Evolutionary conservation across 306 rosid species (phyloP).

Genomic region (Cicer yamashitae): DNA sequence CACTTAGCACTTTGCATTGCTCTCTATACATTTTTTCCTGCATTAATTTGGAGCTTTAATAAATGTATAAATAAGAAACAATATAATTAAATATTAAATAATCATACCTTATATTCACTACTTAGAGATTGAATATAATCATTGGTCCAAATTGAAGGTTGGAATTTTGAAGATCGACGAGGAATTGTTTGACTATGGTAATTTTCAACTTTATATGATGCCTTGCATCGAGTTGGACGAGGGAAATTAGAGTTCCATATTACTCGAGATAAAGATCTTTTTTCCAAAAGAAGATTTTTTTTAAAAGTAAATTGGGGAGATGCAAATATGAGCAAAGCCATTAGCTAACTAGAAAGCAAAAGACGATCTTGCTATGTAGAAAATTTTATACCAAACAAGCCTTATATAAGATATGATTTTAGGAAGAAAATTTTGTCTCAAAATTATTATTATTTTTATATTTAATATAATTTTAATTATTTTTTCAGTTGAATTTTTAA

Average conservation of each 20-base stretch:
- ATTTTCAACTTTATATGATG: background rate
- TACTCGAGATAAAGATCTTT: background rate
- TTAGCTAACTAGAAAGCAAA: background rate
- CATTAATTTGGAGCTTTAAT: background rate
- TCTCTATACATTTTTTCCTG: background rate
- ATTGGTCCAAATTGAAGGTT: slow-evolving; percentile 34
- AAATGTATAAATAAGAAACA: background rate
- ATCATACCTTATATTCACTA: slow-evolving; percentile 18
- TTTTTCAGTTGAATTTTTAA: too few relatives aligned
- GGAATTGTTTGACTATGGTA: background rate
- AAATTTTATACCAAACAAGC: too few relatives aligned
- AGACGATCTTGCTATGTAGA: background rate
- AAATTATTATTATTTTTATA: too few relatives aligned
- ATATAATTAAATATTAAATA: too few relatives aligned
- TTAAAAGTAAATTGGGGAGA: background rate
- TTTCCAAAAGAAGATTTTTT: background rate
- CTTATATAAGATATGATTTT: too few relatives aligned
- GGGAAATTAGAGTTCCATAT: background rate
- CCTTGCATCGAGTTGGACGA: background rate
- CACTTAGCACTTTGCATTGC: background rate
- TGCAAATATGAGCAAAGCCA: background rate
- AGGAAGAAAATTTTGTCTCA: too few relatives aligned
- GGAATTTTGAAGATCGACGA: slow-evolving; percentile 3
- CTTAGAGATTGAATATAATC: slow-evolving; percentile 28
- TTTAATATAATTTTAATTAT: too few relatives aligned